These are phyloP conservation scores for Polytrichum commune DNA, from an alignment of 225 moss, liverwort and hornwort species.

Conservation along the genomic window DNA sequence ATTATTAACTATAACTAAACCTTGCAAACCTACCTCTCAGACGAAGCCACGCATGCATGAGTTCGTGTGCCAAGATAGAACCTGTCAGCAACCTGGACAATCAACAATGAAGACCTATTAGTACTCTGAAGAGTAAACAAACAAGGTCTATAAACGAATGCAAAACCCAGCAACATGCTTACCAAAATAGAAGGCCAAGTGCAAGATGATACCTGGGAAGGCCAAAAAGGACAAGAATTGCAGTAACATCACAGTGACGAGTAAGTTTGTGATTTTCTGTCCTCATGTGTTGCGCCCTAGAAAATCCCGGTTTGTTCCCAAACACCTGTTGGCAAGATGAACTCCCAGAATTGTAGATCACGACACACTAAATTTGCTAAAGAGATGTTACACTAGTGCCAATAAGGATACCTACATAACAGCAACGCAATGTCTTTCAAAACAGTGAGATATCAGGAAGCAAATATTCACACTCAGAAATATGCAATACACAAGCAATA, in stretches of 20 bases:
- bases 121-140: too few relatives aligned
- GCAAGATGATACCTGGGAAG: conserved; percentile 44
- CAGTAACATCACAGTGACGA: conserved; percentile 53
- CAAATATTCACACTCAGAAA: too few relatives aligned
- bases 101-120: too few relatives aligned
- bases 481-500: too few relatives aligned
- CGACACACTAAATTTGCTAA: background rate
- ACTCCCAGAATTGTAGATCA: background rate
- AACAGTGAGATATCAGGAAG: background rate
- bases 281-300: conserved; percentile 20
- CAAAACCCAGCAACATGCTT: too few relatives aligned
- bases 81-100: conserved; percentile 70
- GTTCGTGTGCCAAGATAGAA: conserved; percentile 74
- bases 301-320: conserved; percentile 30
- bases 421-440: too few relatives aligned
- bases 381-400: too few relatives aligned
- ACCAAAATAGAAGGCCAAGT: too few relatives aligned
- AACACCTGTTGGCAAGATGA: conserved; percentile 29
- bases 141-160: too few relatives aligned
- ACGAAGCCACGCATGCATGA: conserved; percentile 83
- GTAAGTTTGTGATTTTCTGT: conserved; percentile 37
- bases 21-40: conserved; percentile 37
- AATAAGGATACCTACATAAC: too few relatives aligned
- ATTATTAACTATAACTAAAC: too few relatives aligned
- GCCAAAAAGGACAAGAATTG: conserved; percentile 67